Evolutionary conservation across 345 rosid genomes (phyloP).

Genomic region (Eucalyptus erythrocorys): DNA sequence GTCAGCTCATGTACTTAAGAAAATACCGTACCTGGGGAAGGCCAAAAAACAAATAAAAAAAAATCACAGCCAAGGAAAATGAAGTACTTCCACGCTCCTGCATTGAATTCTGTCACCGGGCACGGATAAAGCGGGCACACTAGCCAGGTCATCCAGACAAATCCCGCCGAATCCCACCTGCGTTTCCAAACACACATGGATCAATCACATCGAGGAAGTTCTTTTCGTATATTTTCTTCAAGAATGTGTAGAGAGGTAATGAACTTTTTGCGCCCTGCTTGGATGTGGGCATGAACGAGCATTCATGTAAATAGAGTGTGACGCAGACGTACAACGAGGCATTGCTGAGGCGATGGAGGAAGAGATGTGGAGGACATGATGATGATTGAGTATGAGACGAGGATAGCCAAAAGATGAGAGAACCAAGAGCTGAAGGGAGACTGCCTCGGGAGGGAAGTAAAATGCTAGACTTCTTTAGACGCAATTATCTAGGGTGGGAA

Average conservation of each 20-base stretch:
- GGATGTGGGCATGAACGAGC: not conserved
- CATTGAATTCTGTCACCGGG: not conserved
- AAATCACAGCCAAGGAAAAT: not conserved
- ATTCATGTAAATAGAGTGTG: not conserved
- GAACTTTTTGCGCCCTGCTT: not conserved
- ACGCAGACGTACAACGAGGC: not conserved
- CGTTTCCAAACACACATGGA: not conserved
- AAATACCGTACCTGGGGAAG: not conserved
- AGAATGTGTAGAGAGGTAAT: not conserved
- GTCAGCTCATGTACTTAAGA: not conserved
- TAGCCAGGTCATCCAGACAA: not conserved
- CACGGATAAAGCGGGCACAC: not conserved
- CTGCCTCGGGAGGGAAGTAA: not conserved
- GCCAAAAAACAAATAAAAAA: not conserved
- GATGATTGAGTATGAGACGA: not conserved
- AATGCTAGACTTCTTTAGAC: not conserved
- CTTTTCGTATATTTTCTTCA: not conserved
- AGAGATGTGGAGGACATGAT: not conserved
- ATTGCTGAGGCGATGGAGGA: not conserved
- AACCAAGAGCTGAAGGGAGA: not conserved
- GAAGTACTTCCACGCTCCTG: slow-evolving; percentile 1
- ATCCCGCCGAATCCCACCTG: slow-evolving; percentile 2
- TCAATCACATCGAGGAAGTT: not conserved
- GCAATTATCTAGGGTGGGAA: not conserved
- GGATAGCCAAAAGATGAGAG: not conserved